Base-by-base conservation (phyloP, 1,284 basidiomycete genomes). In the Cerrena zonata region DNA sequence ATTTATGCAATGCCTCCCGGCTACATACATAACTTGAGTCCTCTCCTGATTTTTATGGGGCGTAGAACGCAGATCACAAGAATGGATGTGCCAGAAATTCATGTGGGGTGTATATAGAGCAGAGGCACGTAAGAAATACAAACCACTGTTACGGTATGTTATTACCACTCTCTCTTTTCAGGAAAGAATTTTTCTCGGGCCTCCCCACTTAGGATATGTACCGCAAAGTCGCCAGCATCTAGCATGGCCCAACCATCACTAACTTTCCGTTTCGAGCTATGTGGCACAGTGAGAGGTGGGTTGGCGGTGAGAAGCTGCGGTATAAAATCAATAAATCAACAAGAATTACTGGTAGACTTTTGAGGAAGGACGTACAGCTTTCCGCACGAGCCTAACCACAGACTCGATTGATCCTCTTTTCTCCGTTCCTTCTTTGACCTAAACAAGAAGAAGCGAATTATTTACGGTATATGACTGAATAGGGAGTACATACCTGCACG, bases 381-480 rank as follows among this genome's bases (percentile, higher is more conserved):
- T 88, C 51, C 86, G 72, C 21, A 88, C 77, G 15, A 77, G 64
- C 47, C 85, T 74, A 41, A 86, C 76, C 27, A 88, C 79, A 7
- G 82, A 80, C 60, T 89, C 85, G 49, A 89, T 81, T 0, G 81
- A 77, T 15, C 86, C 87, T 57, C 82, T 76, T 48, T 77, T 79
- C 69, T 90, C 86, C n/a, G 86, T 85, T 3, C 87, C 87, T 58
- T 88, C 83, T 62, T 87, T 90, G 48, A 90, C 85, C 84, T 88
- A 50, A n/a, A n/a, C n/a, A n/a, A 25, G 46, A 21, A 19, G 45
- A 40, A 23, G 12, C 22, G 4, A 2, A 10, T 4, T 19, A 39
- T 23, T 26, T 15, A 42, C 46, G n/a, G 2, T 39, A 5, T 11
- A 19, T n/a, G 10, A 18, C 7, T 12, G 44, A 13, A 27, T 18